A percentile compares a stretch with the other conserved stretches of the same genome.
These are phyloP conservation scores for Pseudonitzschia multistriata DNA, from an alignment of 108 stramenopile genomes.

Conservation along the genomic window DNA sequence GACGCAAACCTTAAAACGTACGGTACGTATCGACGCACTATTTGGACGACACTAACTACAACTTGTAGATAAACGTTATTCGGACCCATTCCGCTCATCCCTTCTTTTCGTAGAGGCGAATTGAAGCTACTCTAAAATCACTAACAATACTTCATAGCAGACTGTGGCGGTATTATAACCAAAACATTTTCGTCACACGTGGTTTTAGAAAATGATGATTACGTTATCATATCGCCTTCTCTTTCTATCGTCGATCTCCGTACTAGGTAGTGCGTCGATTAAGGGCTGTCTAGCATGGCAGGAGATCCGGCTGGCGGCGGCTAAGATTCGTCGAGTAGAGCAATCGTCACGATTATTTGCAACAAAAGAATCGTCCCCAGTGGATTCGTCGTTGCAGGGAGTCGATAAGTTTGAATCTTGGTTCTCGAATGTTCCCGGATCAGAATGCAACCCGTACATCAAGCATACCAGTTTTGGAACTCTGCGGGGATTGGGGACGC, in stretches of 20 bases:
- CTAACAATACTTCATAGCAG: no score
- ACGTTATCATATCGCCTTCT: neutral
- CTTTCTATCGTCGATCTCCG: neutral
- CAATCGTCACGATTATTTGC: neutral
- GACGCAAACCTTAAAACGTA: neutral
- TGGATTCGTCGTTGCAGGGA: conserved; percentile 27
- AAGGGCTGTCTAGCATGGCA: neutral
- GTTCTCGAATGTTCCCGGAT: conserved; percentile 30
- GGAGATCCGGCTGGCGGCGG: neutral
- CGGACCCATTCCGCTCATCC: no score
- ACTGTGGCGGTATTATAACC: no score
- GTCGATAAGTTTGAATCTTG: conserved; percentile 57
- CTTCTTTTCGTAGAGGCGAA: neutral
- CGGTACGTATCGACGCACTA: no score
- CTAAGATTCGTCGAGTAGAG: neutral
- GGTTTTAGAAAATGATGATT: neutral
- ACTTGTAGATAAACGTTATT: no score
- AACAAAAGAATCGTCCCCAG: neutral
- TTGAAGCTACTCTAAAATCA: neutral
- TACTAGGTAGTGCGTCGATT: neutral
- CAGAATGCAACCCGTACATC: conserved; percentile 23
- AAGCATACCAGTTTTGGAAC: conserved; percentile 45
- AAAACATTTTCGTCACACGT: neutral
- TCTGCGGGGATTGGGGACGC: conserved; percentile 45
- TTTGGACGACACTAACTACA: no score